Percentiles rank a stretch among this genome's conserved stretches.
Conservation (phyloP, 768 basidiomycete species). For the Trametes gibbosa region DNA sequence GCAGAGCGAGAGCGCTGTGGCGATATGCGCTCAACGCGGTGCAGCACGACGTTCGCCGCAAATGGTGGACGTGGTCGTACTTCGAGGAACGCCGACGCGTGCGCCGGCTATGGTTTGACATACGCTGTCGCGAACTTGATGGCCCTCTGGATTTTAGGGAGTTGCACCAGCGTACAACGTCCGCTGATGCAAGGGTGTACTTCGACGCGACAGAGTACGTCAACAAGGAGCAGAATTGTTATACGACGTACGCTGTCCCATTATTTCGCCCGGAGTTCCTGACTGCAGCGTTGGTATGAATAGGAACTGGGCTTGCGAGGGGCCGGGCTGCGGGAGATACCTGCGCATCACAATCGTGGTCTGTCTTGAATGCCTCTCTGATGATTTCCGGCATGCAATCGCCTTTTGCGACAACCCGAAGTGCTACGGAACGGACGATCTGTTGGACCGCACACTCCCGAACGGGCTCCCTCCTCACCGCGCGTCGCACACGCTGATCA, state of each 20-base stretch:
- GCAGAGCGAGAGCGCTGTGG: constrained; percentile 13
- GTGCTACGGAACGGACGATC: not conserved
- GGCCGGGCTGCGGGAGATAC: not conserved
- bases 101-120: constrained; percentile 4
- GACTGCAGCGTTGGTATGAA: too few species aligned
- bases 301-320: too few species aligned
- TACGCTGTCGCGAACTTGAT: not conserved
- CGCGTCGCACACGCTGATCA: not conserved
- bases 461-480: not conserved
- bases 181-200: too few species aligned
- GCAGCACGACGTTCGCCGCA: constrained; percentile 7
- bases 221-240: too few species aligned
- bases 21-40: constrained; percentile 13
- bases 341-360: not conserved
- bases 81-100: constrained; percentile 13
- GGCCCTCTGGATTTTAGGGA: not conserved
- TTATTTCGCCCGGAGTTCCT: too few species aligned
- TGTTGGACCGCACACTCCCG: too few species aligned
- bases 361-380: not conserved
- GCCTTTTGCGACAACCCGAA: not conserved
- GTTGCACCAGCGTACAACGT: too few species aligned
- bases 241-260: too few species aligned
- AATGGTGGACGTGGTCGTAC: constrained; percentile 19
- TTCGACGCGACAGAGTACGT: too few species aligned
- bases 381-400: not conserved